phyloP scores from a whole-genome alignment of 139 green algal species.

The Trebouxia sp. region DNA sequence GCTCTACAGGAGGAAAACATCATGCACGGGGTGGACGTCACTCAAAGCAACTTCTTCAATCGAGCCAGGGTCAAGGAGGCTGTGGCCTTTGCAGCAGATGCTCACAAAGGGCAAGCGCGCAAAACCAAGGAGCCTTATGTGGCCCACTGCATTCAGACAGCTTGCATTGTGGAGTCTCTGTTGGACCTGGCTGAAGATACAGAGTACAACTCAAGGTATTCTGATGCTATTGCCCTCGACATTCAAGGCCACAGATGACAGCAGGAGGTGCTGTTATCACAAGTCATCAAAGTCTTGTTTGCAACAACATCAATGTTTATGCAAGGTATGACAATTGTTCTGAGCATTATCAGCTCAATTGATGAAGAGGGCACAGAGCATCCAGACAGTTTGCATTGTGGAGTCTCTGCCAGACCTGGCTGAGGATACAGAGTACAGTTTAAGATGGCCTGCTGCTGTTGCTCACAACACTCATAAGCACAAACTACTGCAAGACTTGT shows the following conservation, averaged over 20 bases:
- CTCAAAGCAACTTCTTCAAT: constrained; percentile 59
- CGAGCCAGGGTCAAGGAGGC: constrained; percentile 61
- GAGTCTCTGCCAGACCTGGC: constrained; percentile 53
- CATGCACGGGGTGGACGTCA: constrained; percentile 70
- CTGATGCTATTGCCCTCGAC: too few relatives aligned
- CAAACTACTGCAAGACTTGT: too few relatives aligned
- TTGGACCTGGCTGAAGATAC: constrained; percentile 31
- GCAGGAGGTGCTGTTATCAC: too few relatives aligned
- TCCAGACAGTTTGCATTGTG: constrained; percentile 91
- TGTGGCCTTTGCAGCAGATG: constrained; percentile 78
- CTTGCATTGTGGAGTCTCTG: constrained; percentile 82
- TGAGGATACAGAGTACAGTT: constrained; percentile 25
- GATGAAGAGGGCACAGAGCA: constrained; percentile 87
- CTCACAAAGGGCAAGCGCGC: constrained; percentile 79
- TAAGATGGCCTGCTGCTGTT: neutral
- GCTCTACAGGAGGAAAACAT: constrained; percentile 41
- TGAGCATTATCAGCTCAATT: too few relatives aligned
- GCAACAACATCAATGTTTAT: too few relatives aligned
- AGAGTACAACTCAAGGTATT: constrained; percentile 11
- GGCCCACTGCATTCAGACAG: constrained; percentile 91
- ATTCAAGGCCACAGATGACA: too few relatives aligned
- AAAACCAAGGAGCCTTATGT: constrained; percentile 93
- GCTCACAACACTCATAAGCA: too few relatives aligned
- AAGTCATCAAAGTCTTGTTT: too few relatives aligned
- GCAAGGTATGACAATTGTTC: too few relatives aligned